A percentile compares a stretch with the other conserved stretches of the same genome.
Evolutionary conservation across 2,329 filamentous ascomycete species (phyloP).

Genomic region (Colletotrichum neosansevieriae): DNA sequence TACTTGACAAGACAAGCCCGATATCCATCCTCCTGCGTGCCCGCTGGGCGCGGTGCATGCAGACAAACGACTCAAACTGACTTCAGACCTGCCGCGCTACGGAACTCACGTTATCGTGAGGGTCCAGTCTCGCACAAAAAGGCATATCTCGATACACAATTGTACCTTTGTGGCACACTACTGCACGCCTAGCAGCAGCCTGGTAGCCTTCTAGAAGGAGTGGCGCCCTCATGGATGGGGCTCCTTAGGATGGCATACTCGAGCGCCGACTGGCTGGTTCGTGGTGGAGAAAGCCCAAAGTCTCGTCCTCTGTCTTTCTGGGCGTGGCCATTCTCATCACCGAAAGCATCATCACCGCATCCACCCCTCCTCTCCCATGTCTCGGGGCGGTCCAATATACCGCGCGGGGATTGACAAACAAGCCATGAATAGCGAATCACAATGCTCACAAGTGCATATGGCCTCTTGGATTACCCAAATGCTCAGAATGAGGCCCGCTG

Average conservation of each 20-base stretch:
- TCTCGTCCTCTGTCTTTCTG: slow-evolving; percentile 29
- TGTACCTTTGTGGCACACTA: background rate
- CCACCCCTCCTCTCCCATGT: slow-evolving; percentile 28
- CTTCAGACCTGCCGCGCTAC: slow-evolving; percentile 16
- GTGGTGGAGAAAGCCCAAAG: slow-evolving; percentile 22
- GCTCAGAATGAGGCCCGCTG: slow-evolving; percentile 39
- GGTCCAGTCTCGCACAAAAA: background rate
- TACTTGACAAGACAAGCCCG: background rate
- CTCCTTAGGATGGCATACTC: slow-evolving; percentile 15
- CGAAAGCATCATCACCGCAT: slow-evolving; percentile 27
- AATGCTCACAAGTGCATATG: slow-evolving; percentile 20
- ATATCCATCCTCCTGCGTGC: slow-evolving; percentile 1
- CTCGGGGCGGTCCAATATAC: slow-evolving; percentile 19
- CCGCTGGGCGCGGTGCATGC: slow-evolving; percentile 19
- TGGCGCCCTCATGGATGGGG: slow-evolving; percentile 22
- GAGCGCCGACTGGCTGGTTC: slow-evolving; percentile 13
- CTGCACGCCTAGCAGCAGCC: slow-evolving; percentile 27
- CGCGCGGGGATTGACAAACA: background rate
- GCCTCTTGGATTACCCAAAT: slow-evolving; percentile 4
- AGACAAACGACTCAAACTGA: slow-evolving; percentile 3
- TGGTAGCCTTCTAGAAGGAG: slow-evolving; percentile 38
- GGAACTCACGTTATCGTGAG: background rate
- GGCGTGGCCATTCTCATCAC: slow-evolving; percentile 24
- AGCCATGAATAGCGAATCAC: slow-evolving; percentile 1
- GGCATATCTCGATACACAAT: slow-evolving; percentile 1